A percentile compares a stretch with the other conserved stretches of the same genome.
phyloP scores from a whole-genome alignment of 495 filamentous ascomycete genomes.

The Aspergillus cristatus region DNA sequence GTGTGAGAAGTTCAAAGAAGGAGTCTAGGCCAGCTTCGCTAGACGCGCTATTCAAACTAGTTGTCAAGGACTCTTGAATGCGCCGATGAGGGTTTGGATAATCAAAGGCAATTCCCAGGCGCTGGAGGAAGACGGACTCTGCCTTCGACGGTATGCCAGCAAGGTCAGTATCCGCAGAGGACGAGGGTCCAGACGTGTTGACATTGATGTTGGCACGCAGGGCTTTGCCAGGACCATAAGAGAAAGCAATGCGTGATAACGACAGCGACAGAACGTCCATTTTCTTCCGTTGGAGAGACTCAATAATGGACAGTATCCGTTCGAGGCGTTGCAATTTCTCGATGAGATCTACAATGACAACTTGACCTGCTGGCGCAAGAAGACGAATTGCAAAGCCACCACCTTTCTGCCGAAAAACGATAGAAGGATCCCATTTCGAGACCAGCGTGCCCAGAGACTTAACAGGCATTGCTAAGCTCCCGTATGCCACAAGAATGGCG shows the following conservation, averaged over 20 bases:
- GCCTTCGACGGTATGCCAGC: slow-evolving; percentile 12
- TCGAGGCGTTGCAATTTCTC: slow-evolving; percentile 35
- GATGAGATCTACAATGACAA: slow-evolving; percentile 25
- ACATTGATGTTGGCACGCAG: slow-evolving; percentile 26
- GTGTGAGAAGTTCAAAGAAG: slow-evolving; percentile 43
- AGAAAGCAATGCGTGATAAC: slow-evolving; percentile 27
- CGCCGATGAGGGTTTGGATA: slow-evolving; percentile 66
- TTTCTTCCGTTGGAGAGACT: slow-evolving; percentile 27
- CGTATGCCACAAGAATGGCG: slow-evolving; percentile 33
- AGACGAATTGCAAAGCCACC: slow-evolving; percentile 34
- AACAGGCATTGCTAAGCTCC: slow-evolving; percentile 18
- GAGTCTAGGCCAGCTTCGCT: slow-evolving; percentile 41
- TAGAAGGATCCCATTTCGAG: slow-evolving; percentile 20
- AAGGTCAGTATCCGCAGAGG: slow-evolving; percentile 15
- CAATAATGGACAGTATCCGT: slow-evolving; percentile 30
- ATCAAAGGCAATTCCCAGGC: slow-evolving; percentile 41
- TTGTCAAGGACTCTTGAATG: slow-evolving; percentile 54
- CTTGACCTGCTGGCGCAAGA: slow-evolving; percentile 26
- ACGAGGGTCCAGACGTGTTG: slow-evolving; percentile 11
- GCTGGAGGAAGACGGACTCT: slow-evolving; percentile 21
- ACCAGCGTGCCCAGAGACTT: slow-evolving; percentile 18
- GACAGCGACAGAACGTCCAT: slow-evolving; percentile 26
- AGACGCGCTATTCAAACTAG: slow-evolving; percentile 46
- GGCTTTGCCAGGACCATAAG: slow-evolving; percentile 23
- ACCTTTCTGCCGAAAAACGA: slow-evolving; percentile 26